Percentiles rank a stretch among this genome's conserved stretches.
Evolutionary conservation across 169 alveolate genomes (phyloP).

Genomic region (Cryptosporidium muris): DNA sequence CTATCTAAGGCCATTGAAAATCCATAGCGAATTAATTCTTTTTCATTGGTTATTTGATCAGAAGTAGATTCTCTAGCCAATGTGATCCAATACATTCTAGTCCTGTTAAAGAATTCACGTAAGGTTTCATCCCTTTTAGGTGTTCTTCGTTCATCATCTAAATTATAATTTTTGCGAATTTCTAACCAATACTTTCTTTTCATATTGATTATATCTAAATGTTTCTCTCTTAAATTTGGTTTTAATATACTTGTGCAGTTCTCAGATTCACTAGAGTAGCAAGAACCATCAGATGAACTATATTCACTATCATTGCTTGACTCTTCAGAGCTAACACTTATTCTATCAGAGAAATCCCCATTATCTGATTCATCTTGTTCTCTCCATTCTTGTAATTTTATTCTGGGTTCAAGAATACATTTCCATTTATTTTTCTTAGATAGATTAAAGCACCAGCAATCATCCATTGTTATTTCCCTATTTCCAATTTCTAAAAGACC

Average conservation of each 20-base stretch:
- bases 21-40: conserved; percentile 56
- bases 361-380: conserved; percentile 29
- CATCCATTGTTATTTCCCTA: conserved; percentile 79
- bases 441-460: conserved; percentile 80
- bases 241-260: neutral
- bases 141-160: conserved; percentile 73
- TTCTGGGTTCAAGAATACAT: conserved; percentile 72
- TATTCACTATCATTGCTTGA: conserved; percentile 16
- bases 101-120: conserved; percentile 80
- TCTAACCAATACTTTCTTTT: neutral
- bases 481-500: conserved; percentile 81
- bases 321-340: neutral
- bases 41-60: conserved; percentile 31
- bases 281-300: neutral
- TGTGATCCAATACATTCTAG: conserved; percentile 79
- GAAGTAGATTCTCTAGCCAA: conserved; percentile 67
- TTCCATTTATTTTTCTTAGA: conserved; percentile 80
- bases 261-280: neutral
- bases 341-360: conserved; percentile 4
- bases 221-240: conserved; percentile 10
- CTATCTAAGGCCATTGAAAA: conserved; percentile 41
- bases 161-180: conserved; percentile 17
- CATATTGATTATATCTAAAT: neutral
- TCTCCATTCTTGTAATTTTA: neutral
- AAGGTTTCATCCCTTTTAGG: conserved; percentile 77